phyloP scores from a whole-genome alignment of 768 basidiomycete species.

The Termitomyces sp. region DNA sequence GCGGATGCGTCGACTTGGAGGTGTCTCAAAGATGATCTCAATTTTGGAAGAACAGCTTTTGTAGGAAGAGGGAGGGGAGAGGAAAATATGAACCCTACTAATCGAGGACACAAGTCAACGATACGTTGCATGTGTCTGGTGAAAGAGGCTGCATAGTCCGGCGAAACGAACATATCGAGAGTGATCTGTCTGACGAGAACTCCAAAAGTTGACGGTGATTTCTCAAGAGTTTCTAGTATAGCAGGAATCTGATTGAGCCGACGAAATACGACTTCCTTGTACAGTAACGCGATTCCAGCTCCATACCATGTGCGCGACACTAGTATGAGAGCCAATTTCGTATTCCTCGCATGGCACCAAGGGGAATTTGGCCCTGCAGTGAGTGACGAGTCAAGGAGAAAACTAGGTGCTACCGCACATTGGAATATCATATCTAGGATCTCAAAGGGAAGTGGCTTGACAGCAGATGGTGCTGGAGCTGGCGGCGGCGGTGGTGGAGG shows the following conservation, averaged over 20 bases:
- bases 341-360: conserved; percentile 17
- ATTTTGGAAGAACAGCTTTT: conserved; percentile 2
- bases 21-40: conserved; percentile 4
- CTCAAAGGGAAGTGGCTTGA: conserved; percentile 16
- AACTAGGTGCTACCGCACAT: conserved; percentile 18
- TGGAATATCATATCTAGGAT: conserved; percentile 20
- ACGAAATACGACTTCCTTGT: conserved; percentile 20
- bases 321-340: conserved; percentile 15
- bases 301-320: conserved; percentile 24
- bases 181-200: conserved; percentile 12
- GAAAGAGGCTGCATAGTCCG: conserved; percentile 10
- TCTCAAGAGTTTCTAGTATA: conserved; percentile 16
- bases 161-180: conserved; percentile 8
- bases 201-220: conserved; percentile 1
- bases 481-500: not conserved
- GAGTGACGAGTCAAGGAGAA: conserved; percentile 14
- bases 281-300: conserved; percentile 19
- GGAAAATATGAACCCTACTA: not conserved
- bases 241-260: conserved; percentile 17
- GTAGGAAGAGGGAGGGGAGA: conserved; percentile 3
- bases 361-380: conserved; percentile 14
- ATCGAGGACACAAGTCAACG: conserved; percentile 6
- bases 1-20: not conserved
- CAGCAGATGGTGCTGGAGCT: not conserved
- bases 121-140: conserved; percentile 6